phyloP scores from a whole-genome alignment of 2,329 filamentous ascomycete genomes.

The Hymenoscyphus salicellus region DNA sequence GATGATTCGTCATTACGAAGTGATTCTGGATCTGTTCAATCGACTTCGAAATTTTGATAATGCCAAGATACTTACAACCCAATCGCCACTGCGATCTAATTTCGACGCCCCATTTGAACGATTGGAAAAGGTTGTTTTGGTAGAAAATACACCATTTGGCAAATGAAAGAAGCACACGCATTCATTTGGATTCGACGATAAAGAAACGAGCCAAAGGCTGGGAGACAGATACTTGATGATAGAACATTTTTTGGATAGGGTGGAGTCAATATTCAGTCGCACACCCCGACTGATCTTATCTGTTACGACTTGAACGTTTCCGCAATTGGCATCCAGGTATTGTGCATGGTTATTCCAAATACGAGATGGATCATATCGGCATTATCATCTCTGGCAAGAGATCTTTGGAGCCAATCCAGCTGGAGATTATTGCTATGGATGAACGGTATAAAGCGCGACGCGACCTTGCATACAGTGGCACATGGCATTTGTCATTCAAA shows the following conservation, averaged over 20 bases:
- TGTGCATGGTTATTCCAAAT: not conserved
- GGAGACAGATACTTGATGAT: not conserved
- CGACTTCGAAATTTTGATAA: not conserved
- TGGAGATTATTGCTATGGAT: not conserved
- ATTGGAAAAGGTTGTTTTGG: not conserved
- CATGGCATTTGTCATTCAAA: not conserved
- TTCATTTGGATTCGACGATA: not conserved
- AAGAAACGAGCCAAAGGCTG: not conserved
- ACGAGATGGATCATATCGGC: not conserved
- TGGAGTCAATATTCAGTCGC: not conserved
- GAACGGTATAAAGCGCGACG: not conserved
- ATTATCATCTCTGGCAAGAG: not conserved
- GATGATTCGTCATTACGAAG: not conserved
- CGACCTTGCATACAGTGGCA: not conserved
- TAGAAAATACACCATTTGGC: not conserved
- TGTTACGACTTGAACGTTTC: not conserved
- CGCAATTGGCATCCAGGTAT: not conserved
- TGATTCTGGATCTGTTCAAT: not conserved
- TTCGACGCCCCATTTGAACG: not conserved
- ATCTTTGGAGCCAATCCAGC: not conserved
- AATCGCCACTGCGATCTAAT: not conserved
- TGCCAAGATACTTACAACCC: not conserved
- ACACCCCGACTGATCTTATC: not conserved
- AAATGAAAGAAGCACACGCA: not conserved
- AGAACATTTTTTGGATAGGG: not conserved